Evolutionary conservation across 306 rosid species (phyloP).

Genomic region (Chamaecrista fasciculata): DNA sequence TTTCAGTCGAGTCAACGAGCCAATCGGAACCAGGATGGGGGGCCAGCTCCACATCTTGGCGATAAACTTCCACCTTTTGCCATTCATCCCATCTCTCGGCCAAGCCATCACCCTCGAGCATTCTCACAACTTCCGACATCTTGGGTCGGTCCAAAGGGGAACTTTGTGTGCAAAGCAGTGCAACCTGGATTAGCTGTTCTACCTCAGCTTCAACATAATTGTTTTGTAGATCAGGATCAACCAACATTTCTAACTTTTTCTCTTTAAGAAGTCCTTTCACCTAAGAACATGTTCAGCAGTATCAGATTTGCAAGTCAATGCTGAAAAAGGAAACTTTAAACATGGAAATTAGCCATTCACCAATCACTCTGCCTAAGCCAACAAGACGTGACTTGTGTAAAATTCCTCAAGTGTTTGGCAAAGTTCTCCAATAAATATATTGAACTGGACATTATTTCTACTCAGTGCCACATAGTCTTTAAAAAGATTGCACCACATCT

Average conservation of each 20-base stretch:
- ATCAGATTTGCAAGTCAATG: background rate
- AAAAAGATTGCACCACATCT: too few relatives aligned
- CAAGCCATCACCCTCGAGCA: slow-evolving; percentile 98
- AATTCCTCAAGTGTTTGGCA: too few relatives aligned
- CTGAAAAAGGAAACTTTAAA: background rate
- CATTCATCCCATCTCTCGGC: slow-evolving; percentile 99
- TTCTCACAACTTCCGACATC: slow-evolving; percentile 98
- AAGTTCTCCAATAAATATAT: background rate
- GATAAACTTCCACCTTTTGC: slow-evolving; percentile 94
- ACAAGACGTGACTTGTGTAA: background rate
- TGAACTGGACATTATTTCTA: background rate
- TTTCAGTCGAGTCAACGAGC: slow-evolving; percentile 95
- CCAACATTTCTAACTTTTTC: slow-evolving; percentile 89
- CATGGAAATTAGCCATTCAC: background rate
- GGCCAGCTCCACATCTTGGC: slow-evolving; percentile 86
- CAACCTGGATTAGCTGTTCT: slow-evolving; percentile 95
- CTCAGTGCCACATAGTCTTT: too few relatives aligned
- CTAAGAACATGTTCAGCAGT: slow-evolving; percentile 33
- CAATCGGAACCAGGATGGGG: slow-evolving; percentile 96
- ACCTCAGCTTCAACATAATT: slow-evolving; percentile 88
- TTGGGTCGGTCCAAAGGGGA: slow-evolving; percentile 95
- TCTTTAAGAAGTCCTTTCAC: slow-evolving; percentile 93
- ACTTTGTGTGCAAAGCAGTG: slow-evolving; percentile 96
- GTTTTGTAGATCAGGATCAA: slow-evolving; percentile 88
- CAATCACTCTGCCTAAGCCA: background rate